These are phyloP conservation scores for Gaeumannomyces sp. DNA, from an alignment of 2,329 filamentous ascomycete species.

Conservation along the genomic window DNA sequence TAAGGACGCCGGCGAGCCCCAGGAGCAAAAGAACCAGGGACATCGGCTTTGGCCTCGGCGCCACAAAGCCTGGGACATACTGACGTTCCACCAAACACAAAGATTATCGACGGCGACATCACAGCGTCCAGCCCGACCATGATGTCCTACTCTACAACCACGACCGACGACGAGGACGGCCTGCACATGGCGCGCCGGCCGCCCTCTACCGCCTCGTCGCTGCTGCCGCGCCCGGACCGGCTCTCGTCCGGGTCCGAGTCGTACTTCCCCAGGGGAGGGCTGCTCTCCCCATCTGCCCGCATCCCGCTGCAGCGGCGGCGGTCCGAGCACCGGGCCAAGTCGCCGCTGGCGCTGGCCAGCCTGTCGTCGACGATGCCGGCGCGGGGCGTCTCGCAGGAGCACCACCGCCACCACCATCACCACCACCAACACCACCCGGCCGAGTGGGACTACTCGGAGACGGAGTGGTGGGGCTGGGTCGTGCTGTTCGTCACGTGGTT, in stretches of 20 bases:
- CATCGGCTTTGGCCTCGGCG: too few species aligned
- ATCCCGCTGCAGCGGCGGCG: conserved; percentile 37
- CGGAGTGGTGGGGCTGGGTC: conserved; percentile 97
- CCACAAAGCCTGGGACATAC: conserved; percentile 12
- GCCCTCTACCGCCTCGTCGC: background rate
- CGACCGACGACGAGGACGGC: conserved; percentile 78
- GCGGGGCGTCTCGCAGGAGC: conserved; percentile 25
- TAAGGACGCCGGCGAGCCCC: background rate
- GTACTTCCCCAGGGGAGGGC: conserved; percentile 39
- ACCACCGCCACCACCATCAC: background rate
- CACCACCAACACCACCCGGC: conserved; percentile 15
- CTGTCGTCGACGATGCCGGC: conserved; percentile 37
- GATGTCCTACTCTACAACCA: conserved; percentile 63
- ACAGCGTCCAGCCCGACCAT: conserved; percentile 45
- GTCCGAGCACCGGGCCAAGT: conserved; percentile 46
- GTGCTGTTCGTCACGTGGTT: conserved; percentile 87
- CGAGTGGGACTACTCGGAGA: conserved; percentile 88
- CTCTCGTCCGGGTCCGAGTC: conserved; percentile 53
- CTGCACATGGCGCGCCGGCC: conserved; percentile 50
- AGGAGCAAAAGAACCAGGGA: background rate
- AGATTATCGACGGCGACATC: background rate
- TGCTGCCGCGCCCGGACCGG: conserved; percentile 22
- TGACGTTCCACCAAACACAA: conserved; percentile 5
- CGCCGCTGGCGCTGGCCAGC: conserved; percentile 49
- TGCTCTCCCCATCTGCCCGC: conserved; percentile 25